phyloP scores from a whole-genome alignment of 306 rosid species.

The Cicer pinnatifidum region DNA sequence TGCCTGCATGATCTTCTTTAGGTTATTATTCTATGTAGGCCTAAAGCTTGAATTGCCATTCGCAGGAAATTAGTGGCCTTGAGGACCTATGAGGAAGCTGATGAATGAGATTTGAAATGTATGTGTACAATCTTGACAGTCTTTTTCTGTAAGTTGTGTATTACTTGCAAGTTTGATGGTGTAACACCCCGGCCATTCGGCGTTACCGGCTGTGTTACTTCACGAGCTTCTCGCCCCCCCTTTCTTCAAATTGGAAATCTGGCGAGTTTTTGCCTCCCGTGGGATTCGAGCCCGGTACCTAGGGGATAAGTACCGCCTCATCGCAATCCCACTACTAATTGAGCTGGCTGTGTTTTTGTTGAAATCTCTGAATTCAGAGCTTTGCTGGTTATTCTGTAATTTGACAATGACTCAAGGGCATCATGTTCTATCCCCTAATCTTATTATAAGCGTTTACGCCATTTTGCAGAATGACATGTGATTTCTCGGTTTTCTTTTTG shows the following conservation, averaged over 20 bases:
- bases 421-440: neutral
- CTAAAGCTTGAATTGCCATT: conserved; percentile 4
- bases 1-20: neutral
- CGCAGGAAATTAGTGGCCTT: no score
- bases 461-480: neutral
- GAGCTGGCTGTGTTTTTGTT: conserved; percentile 34
- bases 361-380: conserved; percentile 36
- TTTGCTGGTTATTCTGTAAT: conserved; percentile 18
- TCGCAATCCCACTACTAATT: no score
- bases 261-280: no score
- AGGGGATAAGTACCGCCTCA: no score
- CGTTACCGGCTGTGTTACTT: no score
- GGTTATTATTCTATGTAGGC: conserved; percentile 18
- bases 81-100: conserved; percentile 45
- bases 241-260: no score
- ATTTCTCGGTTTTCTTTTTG: neutral
- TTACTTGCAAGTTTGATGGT: conserved; percentile 26
- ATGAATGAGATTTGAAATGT: conserved; percentile 1
- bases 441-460: neutral
- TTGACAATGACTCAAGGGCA: conserved; percentile 1
- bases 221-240: no score
- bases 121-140: conserved; percentile 17
- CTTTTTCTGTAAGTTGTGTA: neutral
- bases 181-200: no score
- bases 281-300: no score